Evolutionary conservation across 345 rosid species (phyloP).

Genomic region (Populus ilicifolia): DNA sequence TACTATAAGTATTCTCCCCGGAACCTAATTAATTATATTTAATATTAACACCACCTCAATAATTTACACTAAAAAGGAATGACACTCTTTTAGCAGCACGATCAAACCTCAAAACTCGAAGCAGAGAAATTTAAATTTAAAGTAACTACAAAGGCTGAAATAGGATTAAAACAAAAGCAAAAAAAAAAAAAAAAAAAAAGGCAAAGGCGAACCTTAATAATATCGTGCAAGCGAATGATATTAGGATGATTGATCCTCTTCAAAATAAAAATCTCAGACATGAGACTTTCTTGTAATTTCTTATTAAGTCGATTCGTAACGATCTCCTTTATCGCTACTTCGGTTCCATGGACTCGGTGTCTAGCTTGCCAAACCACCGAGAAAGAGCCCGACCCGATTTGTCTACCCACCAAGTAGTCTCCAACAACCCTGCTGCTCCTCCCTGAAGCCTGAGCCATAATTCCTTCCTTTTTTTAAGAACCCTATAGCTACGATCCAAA

Average conservation of each 20-base stretch:
- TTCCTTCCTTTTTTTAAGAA: not conserved
- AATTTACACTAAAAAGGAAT: not conserved
- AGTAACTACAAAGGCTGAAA: not conserved
- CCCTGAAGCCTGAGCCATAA: slow-evolving; percentile 66
- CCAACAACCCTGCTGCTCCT: slow-evolving; percentile 70
- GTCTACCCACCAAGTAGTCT: slow-evolving; percentile 67
- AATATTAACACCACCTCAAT: not conserved
- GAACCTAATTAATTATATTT: slow-evolving; percentile 38
- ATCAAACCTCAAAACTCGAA: not conserved
- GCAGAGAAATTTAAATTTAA: not conserved
- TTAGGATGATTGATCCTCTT: slow-evolving; percentile 75
- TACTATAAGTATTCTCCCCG: slow-evolving; percentile 82
- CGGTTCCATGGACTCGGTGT: slow-evolving; percentile 84
- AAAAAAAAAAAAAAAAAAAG: not conserved
- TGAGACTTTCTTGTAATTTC: slow-evolving; percentile 86
- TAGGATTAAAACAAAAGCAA: not conserved
- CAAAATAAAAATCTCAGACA: slow-evolving; percentile 82
- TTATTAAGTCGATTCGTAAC: slow-evolving; percentile 52
- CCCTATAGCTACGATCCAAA: not conserved
- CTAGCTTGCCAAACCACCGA: slow-evolving; percentile 92
- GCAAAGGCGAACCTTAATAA: slow-evolving; percentile 61
- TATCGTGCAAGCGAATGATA: slow-evolving; percentile 79
- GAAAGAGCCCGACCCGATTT: slow-evolving; percentile 98
- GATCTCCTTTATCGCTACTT: slow-evolving; percentile 97
- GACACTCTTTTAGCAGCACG: not conserved